Evolutionary conservation across 345 rosid genomes (phyloP), one percentile per base, ranked within the genome.

Genomic region (Populus alba): DNA sequence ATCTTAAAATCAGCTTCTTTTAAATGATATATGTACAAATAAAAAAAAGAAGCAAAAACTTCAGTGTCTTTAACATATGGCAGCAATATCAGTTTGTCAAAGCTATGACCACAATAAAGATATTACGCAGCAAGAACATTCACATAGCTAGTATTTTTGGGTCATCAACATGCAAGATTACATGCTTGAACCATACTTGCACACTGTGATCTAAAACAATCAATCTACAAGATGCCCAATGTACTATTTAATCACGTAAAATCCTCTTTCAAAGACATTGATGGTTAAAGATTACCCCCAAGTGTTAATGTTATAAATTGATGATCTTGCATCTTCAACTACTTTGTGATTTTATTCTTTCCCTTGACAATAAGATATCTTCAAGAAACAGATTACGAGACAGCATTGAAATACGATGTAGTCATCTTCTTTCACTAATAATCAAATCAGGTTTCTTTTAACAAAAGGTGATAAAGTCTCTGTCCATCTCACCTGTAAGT

Each of bases 401-500:
- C 71, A 67, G 13, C 71, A 35, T 37, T 31, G 23, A 1, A 31
- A 67, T 13, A 16, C 4, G 4, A 18, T 35, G 71, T 37, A 5
- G 38, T 37, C 23, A 67, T 67, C 43, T 7, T 67, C 23, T 27
- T 31, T 67, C 43, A 37, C n/a, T 31, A 67, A 67, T 35, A 37
- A 31, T 57, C 6, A 57, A 22, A 57, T 22, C 62, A 57, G 3
- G 27, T 57, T 57, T 57, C 62, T 57, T 51, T 22, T 6, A 33
- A 13, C 3, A 67, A 16, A 67, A 31, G 7, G 41, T 35, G 8
- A 37, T 8, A 2, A 18, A 35, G 38, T 16, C n/a, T 35, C 12
- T 35, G 45, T 29, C 22, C 6, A 68, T 59, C 82, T 72, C 75
- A 91, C 99, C 97, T 90, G 91, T 92, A 96, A 17, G 88, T 86